Base-by-base conservation (phyloP, 352 stramenopile genomes). In the Globisporangium barbulae region DNA sequence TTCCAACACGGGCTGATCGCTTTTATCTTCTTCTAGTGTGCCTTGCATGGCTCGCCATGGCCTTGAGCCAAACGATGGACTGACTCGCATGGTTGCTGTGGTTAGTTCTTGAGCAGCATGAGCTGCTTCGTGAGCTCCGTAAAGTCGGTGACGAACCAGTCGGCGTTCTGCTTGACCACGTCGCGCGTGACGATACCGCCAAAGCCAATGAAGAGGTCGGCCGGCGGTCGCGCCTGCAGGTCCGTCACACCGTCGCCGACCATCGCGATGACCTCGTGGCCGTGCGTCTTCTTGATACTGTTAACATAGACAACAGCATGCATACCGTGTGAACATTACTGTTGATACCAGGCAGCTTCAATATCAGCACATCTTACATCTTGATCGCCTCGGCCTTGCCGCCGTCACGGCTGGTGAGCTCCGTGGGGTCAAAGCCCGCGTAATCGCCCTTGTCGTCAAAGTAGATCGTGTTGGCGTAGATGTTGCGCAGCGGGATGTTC, bases 171-270 rank as follows among this genome's bases (percentile, higher is more conserved):
- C 70, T 92, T 93, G 22, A 99, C 96, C 37, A 96, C 78, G 31
- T 98, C 82, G 61, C 97, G 90, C 25, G 83, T 89, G n/a, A 97
- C 88, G 47, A 99, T 89, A 45, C 98, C 98, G 35, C 97, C 97
- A 74, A 98, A 99, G 49, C 98, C 98, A 65, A 99, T 95, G 71
- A 99, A 99, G 10, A 97, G 83, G 61, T 98, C 81, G 1, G 97
- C 98, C 10, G 98, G 98, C 45, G 98, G 97, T 37, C 97, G 97
- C 19, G 98, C 98, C 77, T 99, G 93, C 72, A 98, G 76, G 82
- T 99, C 98, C 2, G 97, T 99, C 13, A 97, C 97, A 33, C 98
- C 98, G 75, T 99, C 98, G 42, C 98, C 98, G n/a, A 99, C 83
- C 97, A 99, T 99, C 9, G 98, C 88, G 49, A 99, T 94, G 15